phyloP scores from a whole-genome alignment of 306 rosid genomes.

The Oemleria cerasiformis region DNA sequence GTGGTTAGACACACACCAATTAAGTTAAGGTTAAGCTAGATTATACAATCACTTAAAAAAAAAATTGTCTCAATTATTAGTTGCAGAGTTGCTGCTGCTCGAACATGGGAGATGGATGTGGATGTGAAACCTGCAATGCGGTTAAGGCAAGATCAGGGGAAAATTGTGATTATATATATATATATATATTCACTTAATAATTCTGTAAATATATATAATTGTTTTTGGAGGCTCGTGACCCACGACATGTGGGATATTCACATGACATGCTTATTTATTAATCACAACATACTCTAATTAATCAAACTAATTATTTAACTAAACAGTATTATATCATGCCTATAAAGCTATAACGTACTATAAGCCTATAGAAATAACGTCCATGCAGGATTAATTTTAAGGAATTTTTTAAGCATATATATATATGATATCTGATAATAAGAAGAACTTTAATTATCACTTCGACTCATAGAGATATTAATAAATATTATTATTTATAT shows the following conservation, averaged over 20 bases:
- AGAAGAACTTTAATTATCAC: constrained; percentile 4
- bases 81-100: constrained; percentile 4
- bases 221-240: neutral
- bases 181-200: neutral
- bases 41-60: too few relatives aligned
- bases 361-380: constrained; percentile 2
- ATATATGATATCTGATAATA: neutral
- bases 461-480: too few relatives aligned
- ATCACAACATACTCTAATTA: neutral
- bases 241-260: constrained; percentile 12
- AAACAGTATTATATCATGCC: too few relatives aligned
- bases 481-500: too few relatives aligned
- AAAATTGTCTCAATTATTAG: too few relatives aligned
- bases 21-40: too few relatives aligned
- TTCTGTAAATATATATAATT: neutral
- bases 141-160: neutral
- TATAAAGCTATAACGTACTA: too few relatives aligned
- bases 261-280: constrained; percentile 1
- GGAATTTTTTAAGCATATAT: neutral
- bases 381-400: neutral
- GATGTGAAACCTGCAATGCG: neutral
- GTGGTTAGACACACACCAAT: too few relatives aligned
- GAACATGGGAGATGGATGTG: neutral
- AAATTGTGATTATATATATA: constrained; percentile 9
- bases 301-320: too few relatives aligned